Evolutionary conservation across 345 rosid species (phyloP).

Genomic region (Carallia brachiata): DNA sequence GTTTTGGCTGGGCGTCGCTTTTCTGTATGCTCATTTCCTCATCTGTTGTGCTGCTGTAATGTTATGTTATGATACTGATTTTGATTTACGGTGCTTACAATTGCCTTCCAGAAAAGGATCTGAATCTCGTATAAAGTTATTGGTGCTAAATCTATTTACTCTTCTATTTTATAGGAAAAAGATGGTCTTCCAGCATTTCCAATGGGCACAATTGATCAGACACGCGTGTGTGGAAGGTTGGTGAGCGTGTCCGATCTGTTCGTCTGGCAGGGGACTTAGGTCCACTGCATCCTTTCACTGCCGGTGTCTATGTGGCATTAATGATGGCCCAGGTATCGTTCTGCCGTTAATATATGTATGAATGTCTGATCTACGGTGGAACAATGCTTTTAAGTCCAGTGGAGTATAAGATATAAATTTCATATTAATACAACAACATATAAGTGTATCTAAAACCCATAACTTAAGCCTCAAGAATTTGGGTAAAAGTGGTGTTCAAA

Average conservation of each 20-base stretch:
- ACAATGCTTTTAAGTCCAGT: background rate
- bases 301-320: constrained; percentile 83
- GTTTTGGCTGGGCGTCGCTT: constrained; percentile 92
- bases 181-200: constrained; percentile 95
- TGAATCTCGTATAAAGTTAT: background rate
- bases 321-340: constrained; percentile 92
- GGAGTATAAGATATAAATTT: too few species aligned
- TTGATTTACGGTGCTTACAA: background rate
- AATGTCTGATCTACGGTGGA: background rate
- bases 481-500: too few species aligned
- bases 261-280: constrained; percentile 78
- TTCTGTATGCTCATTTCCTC: constrained; percentile 39
- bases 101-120: background rate
- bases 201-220: constrained; percentile 92
- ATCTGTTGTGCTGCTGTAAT: background rate
- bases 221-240: constrained; percentile 96
- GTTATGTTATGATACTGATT: too few species aligned
- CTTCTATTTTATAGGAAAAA: constrained; percentile 54
- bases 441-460: too few species aligned
- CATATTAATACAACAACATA: too few species aligned
- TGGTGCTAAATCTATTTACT: background rate
- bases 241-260: constrained; percentile 63
- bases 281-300: constrained; percentile 76
- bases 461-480: too few species aligned
- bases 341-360: background rate